Conservation (phyloP, 2,329 filamentous ascomycete species). For the Leptographium procerum region DNA sequence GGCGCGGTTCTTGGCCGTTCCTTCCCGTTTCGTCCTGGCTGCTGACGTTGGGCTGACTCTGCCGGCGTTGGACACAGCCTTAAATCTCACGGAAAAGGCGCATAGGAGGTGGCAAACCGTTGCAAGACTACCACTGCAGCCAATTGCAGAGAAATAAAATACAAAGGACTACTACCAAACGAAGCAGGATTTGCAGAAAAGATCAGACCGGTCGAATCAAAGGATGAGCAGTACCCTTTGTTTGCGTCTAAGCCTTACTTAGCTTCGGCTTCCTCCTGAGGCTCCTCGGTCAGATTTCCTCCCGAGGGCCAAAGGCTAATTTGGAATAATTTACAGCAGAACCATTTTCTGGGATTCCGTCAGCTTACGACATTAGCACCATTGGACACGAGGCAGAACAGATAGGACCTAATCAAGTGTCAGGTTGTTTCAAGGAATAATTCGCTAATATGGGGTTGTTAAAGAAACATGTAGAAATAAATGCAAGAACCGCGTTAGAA, state of each 20-base stretch:
- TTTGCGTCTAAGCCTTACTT: no score
- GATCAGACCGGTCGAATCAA: neutral
- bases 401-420: neutral
- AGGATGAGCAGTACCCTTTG: no score
- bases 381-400: neutral
- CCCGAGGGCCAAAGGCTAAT: no score
- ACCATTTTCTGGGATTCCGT: no score
- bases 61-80: neutral
- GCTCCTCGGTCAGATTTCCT: no score
- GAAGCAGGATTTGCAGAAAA: neutral
- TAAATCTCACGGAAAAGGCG: neutral
- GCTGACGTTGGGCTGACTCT: neutral
- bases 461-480: neutral
- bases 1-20: neutral
- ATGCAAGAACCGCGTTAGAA: neutral
- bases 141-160: no score
- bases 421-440: no score
- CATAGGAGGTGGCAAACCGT: neutral
- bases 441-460: neutral
- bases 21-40: neutral
- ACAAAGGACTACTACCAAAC: no score
- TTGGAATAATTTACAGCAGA: no score
- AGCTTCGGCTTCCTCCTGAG: no score
- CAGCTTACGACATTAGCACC: neutral
- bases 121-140: no score